These are phyloP conservation scores for Lactuca sativa DNA, from an alignment of 129 eudicot species.

Conservation along the genomic window DNA sequence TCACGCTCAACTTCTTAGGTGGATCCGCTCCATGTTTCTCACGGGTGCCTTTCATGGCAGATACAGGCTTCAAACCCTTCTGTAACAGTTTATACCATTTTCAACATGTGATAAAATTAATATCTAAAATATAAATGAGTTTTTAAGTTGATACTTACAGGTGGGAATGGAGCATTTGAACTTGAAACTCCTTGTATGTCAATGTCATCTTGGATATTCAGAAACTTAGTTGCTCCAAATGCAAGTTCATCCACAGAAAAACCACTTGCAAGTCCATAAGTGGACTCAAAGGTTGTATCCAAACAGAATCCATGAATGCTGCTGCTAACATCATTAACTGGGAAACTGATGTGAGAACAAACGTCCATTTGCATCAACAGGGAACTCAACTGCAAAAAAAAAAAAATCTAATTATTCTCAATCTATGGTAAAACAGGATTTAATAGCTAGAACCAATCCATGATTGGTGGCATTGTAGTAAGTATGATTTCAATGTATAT, in stretches of 20 bases:
- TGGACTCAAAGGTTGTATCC: constrained; percentile 29
- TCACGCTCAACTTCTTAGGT: constrained; percentile 45
- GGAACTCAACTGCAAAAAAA: constrained; percentile 12
- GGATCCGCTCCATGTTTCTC: constrained; percentile 46
- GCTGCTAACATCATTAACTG: constrained; percentile 38
- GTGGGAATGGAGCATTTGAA: constrained; percentile 47
- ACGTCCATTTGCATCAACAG: constrained; percentile 45
- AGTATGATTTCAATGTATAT: too few species aligned
- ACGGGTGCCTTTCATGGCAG: constrained; percentile 81
- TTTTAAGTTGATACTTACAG: constrained; percentile 44
- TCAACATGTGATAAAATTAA: too few species aligned
- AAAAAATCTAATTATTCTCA: not conserved
- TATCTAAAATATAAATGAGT: not conserved
- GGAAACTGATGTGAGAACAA: constrained; percentile 34
- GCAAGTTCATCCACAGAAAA: constrained; percentile 46
- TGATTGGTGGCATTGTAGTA: too few species aligned
- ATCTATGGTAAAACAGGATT: not conserved
- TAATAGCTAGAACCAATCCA: too few species aligned
- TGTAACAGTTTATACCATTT: constrained; percentile 19
- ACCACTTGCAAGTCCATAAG: constrained; percentile 16
- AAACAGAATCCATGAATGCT: constrained; percentile 31
- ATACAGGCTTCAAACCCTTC: constrained; percentile 53
- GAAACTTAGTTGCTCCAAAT: constrained; percentile 32
- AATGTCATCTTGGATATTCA: constrained; percentile 40
- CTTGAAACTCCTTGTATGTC: constrained; percentile 14